Base-by-base conservation (phyloP, 1,284 basidiomycete genomes). In the Sporisorium sorghi region DNA sequence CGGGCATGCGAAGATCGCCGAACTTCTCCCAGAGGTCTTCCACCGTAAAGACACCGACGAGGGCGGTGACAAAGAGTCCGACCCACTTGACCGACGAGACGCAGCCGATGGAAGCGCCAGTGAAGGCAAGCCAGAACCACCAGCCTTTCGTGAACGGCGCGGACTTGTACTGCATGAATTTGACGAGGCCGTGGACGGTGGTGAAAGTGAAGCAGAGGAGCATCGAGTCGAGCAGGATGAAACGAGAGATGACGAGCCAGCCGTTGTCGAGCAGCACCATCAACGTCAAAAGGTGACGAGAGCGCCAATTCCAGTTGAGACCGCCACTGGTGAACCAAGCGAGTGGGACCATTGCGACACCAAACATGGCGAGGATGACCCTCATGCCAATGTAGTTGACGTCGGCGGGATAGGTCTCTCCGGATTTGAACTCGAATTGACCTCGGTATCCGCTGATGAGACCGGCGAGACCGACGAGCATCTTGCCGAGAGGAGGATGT, bases 1-100 rank as follows among this genome's bases (percentile, higher is more conserved):
- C 87, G 39, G 94, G 89, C 92, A 99, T 95, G 76, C 89, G 90
- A 11, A 97, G 87, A 84, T 99, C 96, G 14, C 97, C 97, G 85
- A 98, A 95, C 86, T 98, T 98, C 55, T 95, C 91, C 96, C 96
- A 99, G 3, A 99, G 89, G 83, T 99, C 97, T 85, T 98, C 95
- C 65, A 97, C 90, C 0, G 97, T 99, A 86, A 99, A 98, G 3
- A 97, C 86, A 35, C 97, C 96, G 33, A 98, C 94, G 51, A 99
- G 87, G 4, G 93, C 91, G 1, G 94, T 98, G 58, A 93, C 93
- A 83, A 99, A 99, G 33, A 98, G 88, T 39, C 96, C 97, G 49
- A 99, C 90, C 91, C 93, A 92, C 87, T 99, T 99, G 77, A 99
- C 92, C 75, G 94, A 93, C 53, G 91, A 92, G n/a, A 98, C 96